Base-by-base conservation (phyloP, 2,329 filamentous ascomycete genomes). In the Claviceps spartinae region DNA sequence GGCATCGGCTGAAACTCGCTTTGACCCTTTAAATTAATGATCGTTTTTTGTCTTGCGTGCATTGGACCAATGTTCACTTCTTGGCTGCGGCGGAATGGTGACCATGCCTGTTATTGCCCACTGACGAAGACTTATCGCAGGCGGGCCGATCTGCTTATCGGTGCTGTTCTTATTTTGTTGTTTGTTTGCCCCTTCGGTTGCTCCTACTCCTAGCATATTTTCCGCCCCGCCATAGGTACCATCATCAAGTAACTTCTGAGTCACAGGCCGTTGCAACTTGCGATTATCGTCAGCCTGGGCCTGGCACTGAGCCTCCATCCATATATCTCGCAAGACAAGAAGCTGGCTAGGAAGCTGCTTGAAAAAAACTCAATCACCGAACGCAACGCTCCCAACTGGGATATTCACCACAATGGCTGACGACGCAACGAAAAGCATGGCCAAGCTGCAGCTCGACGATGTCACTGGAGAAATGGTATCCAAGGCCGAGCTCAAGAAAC, bases 381-480 rank as follows among this genome's bases (percentile, higher is more conserved):
- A 42, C 16, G 5, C 42, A 40, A 40, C n/a, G 38, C 34, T 8
- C 26, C n/a, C n/a, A 18, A 34, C 40, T 26, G 11, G 48, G 36
- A 22, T n/a, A 48, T 44, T 38, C 34, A 38, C 48, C 34, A 65
- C 50, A 59, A 77, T 77, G 74, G 69, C 73, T 54, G 73, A 76
- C 60, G 65, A 68, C 55, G 63, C 75, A 38, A 63, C 67, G 30
- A 74, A 76, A 57, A 67, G 65, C 49, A 69, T 72, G 40, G 74
- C 76, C 47, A 81, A 81, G 70, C 72, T 82, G 48, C 71, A 78
- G 66, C 73, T 81, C 38, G 78, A 82, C 65, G 75, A 78, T 61
- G 77, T 76, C 65, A 82, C 78, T 1, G 77, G 78, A n/a, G 78
- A 82, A 65, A 79, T 79, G 77, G 74, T 81, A 20, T 81, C 78